A percentile compares a stretch with the other conserved stretches of the same genome.
Evolutionary conservation across 495 filamentous ascomycete species (phyloP).

Genomic region (Penicillium tannophilum): DNA sequence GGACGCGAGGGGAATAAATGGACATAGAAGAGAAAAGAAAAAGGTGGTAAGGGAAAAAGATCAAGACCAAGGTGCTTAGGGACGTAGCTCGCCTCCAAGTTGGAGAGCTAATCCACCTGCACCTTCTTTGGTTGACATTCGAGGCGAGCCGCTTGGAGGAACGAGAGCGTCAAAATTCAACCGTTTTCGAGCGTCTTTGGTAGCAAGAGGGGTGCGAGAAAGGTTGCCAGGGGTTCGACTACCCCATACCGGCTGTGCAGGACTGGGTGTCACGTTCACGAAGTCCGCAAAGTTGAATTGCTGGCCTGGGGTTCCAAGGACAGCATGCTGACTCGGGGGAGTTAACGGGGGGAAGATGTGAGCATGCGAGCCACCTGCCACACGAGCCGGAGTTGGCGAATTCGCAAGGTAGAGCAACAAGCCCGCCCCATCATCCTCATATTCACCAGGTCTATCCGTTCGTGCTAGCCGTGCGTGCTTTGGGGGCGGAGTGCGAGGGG

Average conservation of each 20-base stretch:
- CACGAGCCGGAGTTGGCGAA: constrained; percentile 80
- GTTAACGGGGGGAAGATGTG: constrained; percentile 76
- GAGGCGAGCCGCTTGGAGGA: constrained; percentile 49
- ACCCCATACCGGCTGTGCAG: constrained; percentile 82
- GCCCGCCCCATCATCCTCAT: constrained; percentile 84
- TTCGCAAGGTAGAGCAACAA: constrained; percentile 89
- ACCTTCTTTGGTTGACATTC: constrained; percentile 31
- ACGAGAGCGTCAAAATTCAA: constrained; percentile 70
- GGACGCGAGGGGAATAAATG: constrained; percentile 11
- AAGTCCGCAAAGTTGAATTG: constrained; percentile 96
- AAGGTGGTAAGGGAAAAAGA: not conserved
- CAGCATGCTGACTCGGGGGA: constrained; percentile 76
- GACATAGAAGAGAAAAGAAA: constrained; percentile 25
- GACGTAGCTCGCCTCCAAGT: constrained; percentile 48
- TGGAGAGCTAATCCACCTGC: constrained; percentile 40
- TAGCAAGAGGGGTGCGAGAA: constrained; percentile 60
- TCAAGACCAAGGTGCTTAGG: constrained; percentile 16
- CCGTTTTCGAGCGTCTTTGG: constrained; percentile 58
- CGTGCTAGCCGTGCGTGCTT: constrained; percentile 56
- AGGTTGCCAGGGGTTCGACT: constrained; percentile 56
- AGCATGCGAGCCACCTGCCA: constrained; percentile 36
- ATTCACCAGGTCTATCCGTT: constrained; percentile 41
- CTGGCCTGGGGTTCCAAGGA: constrained; percentile 61
- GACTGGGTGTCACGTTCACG: constrained; percentile 94
- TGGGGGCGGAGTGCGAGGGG: constrained; percentile 78